Conservation (phyloP, 1,284 basidiomycete genomes). For the Pisolithus thermaeus region DNA sequence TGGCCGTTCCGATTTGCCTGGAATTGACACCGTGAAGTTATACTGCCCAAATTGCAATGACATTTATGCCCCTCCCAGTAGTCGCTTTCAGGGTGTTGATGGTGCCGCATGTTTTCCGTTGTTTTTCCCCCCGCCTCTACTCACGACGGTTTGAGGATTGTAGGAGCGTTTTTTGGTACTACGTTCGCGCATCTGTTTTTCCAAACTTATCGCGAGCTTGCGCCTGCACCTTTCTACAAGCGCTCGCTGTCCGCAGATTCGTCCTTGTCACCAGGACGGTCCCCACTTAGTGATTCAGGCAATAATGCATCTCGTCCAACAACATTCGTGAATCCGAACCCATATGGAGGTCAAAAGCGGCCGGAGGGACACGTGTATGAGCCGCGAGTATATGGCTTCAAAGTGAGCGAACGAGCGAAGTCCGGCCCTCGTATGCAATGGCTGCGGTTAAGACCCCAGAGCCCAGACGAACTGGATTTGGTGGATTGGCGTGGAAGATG, state of each 20-base stretch:
- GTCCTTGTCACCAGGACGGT: constrained; percentile 45
- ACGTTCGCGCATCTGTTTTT: constrained; percentile 98
- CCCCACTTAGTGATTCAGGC: constrained; percentile 43
- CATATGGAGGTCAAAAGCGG: constrained; percentile 81
- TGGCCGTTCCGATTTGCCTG: constrained; percentile 93
- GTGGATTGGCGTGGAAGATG: constrained; percentile 86
- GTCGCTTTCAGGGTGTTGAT: constrained; percentile 94
- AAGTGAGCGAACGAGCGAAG: constrained; percentile 78
- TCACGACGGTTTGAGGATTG: constrained; percentile 17
- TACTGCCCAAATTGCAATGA: constrained; percentile 99
- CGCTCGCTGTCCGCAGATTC: constrained; percentile 45
- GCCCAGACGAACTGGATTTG: constrained; percentile 72
- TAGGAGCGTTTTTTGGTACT: constrained; percentile 98
- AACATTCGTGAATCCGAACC: constrained; percentile 75
- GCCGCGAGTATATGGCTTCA: constrained; percentile 91
- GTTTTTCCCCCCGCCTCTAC: constrained; percentile 4
- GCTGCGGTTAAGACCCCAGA: constrained; percentile 83
- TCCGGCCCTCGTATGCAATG: constrained; percentile 96
- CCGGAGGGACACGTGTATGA: constrained; percentile 84
- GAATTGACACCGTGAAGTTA: constrained; percentile 97
- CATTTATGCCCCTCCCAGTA: constrained; percentile 93
- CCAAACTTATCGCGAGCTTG: constrained; percentile 91
- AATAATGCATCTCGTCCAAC: constrained; percentile 43
- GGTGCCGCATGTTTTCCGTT: constrained; percentile 47
- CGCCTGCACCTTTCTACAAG: constrained; percentile 83